phyloP scores from a whole-genome alignment of 371 early-diverging fungal genomes.

The Mortierella sp. region DNA sequence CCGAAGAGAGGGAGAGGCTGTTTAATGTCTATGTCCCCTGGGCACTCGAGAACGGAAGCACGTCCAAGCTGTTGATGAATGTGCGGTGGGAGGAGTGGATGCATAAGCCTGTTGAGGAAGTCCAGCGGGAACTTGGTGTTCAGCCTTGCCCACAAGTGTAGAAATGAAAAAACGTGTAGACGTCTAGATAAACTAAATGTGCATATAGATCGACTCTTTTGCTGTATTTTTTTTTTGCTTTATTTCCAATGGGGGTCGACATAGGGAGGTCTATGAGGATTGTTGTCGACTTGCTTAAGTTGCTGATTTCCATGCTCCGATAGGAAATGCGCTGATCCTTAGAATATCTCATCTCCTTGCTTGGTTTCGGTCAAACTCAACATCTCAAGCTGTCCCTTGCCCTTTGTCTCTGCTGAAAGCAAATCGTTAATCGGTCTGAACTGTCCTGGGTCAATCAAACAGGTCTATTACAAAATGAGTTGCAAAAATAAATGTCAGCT shows the following conservation, averaged over 20 bases:
- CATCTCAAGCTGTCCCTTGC: slow-evolving; percentile 89
- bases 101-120: slow-evolving; percentile 75
- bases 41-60: slow-evolving; percentile 90
- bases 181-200: neutral
- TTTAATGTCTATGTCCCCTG: slow-evolving; percentile 87
- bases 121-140: slow-evolving; percentile 78
- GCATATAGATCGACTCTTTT: neutral
- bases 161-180: neutral
- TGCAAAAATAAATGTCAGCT: neutral
- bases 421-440: slow-evolving; percentile 87
- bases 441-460: slow-evolving; percentile 94
- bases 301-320: neutral
- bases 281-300: neutral
- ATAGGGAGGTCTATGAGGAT: neutral
- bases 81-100: slow-evolving; percentile 91
- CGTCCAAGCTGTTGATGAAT: slow-evolving; percentile 82
- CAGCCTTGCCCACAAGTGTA: slow-evolving; percentile 58
- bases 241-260: neutral
- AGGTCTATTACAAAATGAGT: slow-evolving; percentile 66
- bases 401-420: slow-evolving; percentile 85
- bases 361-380: slow-evolving; percentile 85
- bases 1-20: slow-evolving; percentile 73
- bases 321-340: slow-evolving; percentile 10
- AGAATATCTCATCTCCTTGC: slow-evolving; percentile 86
- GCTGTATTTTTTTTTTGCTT: neutral